phyloP scores from a whole-genome alignment of 176 grass and related monocot genomes.

The Sorghum bicolor region DNA sequence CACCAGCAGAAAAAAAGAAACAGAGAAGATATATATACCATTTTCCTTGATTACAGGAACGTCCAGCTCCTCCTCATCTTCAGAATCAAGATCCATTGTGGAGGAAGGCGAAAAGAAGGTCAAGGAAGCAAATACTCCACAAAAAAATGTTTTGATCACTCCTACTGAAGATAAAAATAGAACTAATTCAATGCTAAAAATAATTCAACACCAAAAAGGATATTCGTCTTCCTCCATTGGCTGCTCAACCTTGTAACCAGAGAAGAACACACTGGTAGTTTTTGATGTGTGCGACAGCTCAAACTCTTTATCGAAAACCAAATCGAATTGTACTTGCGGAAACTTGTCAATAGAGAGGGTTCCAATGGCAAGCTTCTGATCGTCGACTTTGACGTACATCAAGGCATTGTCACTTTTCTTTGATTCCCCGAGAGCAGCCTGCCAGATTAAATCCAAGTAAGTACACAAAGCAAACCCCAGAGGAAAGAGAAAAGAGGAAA shows the following conservation, averaged over 20 bases:
- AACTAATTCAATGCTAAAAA: conserved; percentile 5
- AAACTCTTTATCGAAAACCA: conserved; percentile 90
- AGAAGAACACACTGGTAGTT: conserved; percentile 59
- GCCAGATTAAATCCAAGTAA: not conserved
- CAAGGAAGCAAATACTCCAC: conserved; percentile 19
- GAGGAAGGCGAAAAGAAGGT: conserved; percentile 16
- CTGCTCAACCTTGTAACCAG: conserved; percentile 67
- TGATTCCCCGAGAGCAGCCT: conserved; percentile 65
- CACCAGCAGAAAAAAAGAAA: not conserved
- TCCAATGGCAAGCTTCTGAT: conserved; percentile 68
- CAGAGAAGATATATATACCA: not conserved
- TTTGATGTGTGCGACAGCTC: conserved; percentile 88
- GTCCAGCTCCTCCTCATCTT: conserved; percentile 31
- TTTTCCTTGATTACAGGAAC: conserved; percentile 22
- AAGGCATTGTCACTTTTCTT: conserved; percentile 63
- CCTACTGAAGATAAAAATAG: not conserved
- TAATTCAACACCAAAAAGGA: conserved; percentile 35
- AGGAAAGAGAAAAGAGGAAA: not conserved
- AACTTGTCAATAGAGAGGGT: conserved; percentile 55
- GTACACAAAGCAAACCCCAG: not conserved
- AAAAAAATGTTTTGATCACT: not conserved
- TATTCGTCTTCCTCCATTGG: conserved; percentile 43
- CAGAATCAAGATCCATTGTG: conserved; percentile 45
- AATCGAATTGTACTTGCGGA: conserved; percentile 71
- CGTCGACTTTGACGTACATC: conserved; percentile 53